These are phyloP conservation scores for Volutella citrinella DNA, from an alignment of 2,329 filamentous ascomycete genomes.

Conservation along the genomic window DNA sequence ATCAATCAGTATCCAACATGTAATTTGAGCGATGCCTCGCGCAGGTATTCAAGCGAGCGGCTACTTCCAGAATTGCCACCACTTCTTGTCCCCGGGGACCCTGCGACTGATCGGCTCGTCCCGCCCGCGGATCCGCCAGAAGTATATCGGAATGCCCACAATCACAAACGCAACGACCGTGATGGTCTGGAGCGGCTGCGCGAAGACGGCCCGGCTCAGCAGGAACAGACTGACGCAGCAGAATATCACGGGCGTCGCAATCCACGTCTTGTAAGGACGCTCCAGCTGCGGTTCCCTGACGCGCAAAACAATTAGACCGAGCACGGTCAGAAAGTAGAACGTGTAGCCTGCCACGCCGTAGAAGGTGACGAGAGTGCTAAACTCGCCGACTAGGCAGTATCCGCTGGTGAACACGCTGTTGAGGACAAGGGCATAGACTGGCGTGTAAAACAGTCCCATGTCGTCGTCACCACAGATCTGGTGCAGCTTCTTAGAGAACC, in stretches of 20 bases:
- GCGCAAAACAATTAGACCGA: slow-evolving; percentile 86
- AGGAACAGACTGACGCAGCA: slow-evolving; percentile 96
- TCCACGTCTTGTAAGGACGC: slow-evolving; percentile 93
- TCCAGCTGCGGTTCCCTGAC: slow-evolving; percentile 85
- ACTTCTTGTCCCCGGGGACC: slow-evolving; percentile 32
- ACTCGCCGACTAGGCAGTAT: slow-evolving; percentile 87
- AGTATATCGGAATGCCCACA: slow-evolving; percentile 83
- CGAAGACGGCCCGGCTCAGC: slow-evolving; percentile 83
- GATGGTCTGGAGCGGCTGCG: slow-evolving; percentile 84
- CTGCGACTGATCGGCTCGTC: slow-evolving; percentile 49
- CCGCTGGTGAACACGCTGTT: slow-evolving; percentile 70
- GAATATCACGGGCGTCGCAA: slow-evolving; percentile 94
- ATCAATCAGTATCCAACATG: too few relatives aligned
- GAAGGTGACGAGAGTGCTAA: slow-evolving; percentile 88
- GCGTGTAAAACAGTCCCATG: slow-evolving; percentile 83
- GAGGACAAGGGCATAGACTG: slow-evolving; percentile 85
- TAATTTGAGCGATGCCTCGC: too few relatives aligned
- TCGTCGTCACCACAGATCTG: slow-evolving; percentile 72
- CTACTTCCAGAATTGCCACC: slow-evolving; percentile 61
- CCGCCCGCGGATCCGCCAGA: slow-evolving; percentile 73
- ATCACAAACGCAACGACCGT: slow-evolving; percentile 83
- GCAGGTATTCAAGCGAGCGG: too few relatives aligned
- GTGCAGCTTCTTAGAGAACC: slow-evolving; percentile 57
- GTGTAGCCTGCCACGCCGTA: slow-evolving; percentile 97
- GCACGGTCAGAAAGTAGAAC: slow-evolving; percentile 94